Conservation (phyloP, 306 rosid genomes). For the Vicia sativa region DNA sequence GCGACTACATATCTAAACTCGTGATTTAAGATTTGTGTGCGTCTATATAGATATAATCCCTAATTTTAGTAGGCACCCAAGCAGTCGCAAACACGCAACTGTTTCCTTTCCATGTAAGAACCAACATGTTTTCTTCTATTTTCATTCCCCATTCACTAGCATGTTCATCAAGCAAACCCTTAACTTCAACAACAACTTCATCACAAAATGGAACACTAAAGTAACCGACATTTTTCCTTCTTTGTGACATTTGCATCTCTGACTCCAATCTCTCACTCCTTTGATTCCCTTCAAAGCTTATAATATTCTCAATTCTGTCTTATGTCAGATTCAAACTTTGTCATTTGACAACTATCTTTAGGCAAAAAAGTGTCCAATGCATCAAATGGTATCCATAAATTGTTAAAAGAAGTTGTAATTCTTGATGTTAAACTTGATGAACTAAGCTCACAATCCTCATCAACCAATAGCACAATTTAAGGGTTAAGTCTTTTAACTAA, state of each 20-base stretch:
- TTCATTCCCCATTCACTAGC: conserved; percentile 99
- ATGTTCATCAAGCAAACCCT: conserved; percentile 82
- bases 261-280: conserved; percentile 78
- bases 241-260: conserved; percentile 52
- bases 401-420: conserved; percentile 74
- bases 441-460: conserved; percentile 78
- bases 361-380: conserved; percentile 87
- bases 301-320: conserved; percentile 86
- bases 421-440: conserved; percentile 67
- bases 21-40: conserved; percentile 12
- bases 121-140: conserved; percentile 77
- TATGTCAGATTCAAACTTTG: conserved; percentile 83
- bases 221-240: conserved; percentile 67
- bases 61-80: conserved; percentile 69
- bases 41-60: conserved; percentile 43
- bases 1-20: background rate
- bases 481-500: conserved; percentile 68
- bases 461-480: conserved; percentile 66
- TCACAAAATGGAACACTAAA: conserved; percentile 61
- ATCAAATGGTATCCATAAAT: conserved; percentile 94
- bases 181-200: conserved; percentile 68
- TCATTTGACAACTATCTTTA: conserved; percentile 77
- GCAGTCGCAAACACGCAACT: conserved; percentile 83
- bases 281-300: conserved; percentile 71
- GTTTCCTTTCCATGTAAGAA: conserved; percentile 97